phyloP scores from a whole-genome alignment of 768 basidiomycete species.

The Trametes gibbosa region DNA sequence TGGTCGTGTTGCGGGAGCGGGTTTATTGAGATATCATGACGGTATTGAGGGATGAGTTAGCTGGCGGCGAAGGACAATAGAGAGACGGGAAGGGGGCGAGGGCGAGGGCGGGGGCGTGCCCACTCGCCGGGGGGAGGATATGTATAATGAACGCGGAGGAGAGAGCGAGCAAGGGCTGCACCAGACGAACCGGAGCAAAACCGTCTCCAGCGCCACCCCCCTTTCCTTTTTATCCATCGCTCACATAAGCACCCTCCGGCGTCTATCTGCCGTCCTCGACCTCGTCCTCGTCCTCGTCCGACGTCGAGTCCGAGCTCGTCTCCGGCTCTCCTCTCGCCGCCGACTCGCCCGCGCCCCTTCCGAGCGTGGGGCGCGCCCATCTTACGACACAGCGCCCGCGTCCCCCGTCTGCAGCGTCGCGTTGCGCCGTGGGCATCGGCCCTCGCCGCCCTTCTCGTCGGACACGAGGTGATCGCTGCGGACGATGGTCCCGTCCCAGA shows the following conservation, averaged over 20 bases:
- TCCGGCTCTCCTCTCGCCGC: neutral
- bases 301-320: neutral
- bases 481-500: neutral
- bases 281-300: neutral
- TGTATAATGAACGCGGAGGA: constrained; percentile 13
- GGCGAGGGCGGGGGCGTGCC: constrained; percentile 25
- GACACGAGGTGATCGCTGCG: constrained; percentile 25
- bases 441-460: constrained; percentile 16
- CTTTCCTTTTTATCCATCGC: constrained; percentile 19
- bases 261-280: neutral
- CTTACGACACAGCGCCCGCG: constrained; percentile 10
- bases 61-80: constrained; percentile 5
- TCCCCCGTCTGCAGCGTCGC: neutral
- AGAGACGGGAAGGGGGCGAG: constrained; percentile 22
- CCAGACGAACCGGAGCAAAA: constrained; percentile 24
- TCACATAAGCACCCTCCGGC: constrained; percentile 18
- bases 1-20: constrained; percentile 21
- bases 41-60: constrained; percentile 28
- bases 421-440: constrained; percentile 14
- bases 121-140: constrained; percentile 26
- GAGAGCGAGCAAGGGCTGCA: constrained; percentile 13
- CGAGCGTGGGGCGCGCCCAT: neutral
- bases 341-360: neutral
- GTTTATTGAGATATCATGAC: constrained; percentile 40
- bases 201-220: constrained; percentile 19